These are phyloP conservation scores for Tanacetum coccineum DNA, from an alignment of 129 eudicot species.

Conservation along the genomic window DNA sequence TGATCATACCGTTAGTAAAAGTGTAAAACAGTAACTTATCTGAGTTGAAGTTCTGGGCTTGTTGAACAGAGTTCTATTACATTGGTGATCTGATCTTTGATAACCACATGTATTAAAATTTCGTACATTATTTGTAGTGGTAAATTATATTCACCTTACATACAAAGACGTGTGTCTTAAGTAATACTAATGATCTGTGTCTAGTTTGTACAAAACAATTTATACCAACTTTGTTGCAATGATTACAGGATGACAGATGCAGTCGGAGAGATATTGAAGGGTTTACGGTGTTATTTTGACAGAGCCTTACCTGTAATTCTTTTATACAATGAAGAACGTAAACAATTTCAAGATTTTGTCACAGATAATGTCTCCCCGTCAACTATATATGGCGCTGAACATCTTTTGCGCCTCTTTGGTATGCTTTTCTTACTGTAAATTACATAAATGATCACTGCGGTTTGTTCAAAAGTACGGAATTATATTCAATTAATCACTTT, in stretches of 20 bases:
- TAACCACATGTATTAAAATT: neutral
- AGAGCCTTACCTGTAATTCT: conserved; percentile 73
- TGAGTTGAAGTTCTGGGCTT: too few species aligned
- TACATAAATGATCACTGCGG: neutral
- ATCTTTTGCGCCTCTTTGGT: conserved; percentile 96
- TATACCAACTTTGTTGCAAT: neutral
- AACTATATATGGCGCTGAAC: conserved; percentile 87
- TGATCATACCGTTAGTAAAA: too few species aligned
- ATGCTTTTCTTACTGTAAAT: conserved; percentile 21
- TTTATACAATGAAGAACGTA: conserved; percentile 82
- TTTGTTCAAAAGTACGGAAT: neutral
- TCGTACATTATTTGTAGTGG: too few species aligned
- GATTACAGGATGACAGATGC: conserved; percentile 64
- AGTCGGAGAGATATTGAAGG: conserved; percentile 74
- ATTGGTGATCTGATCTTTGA: neutral
- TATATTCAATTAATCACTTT: too few species aligned
- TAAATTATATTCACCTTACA: too few species aligned
- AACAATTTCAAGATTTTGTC: conserved; percentile 66
- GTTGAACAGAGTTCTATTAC: too few species aligned
- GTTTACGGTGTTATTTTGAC: conserved; percentile 76
- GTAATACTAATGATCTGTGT: neutral
- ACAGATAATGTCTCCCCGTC: conserved; percentile 77
- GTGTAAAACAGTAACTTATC: too few species aligned
- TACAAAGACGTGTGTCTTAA: too few species aligned
- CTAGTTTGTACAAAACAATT: neutral